Evolutionary conservation across 371 early-diverging fungal genomes (phyloP), one percentile per base, ranked within the genome.

Genomic region (Conidiobolus incongruus): DNA sequence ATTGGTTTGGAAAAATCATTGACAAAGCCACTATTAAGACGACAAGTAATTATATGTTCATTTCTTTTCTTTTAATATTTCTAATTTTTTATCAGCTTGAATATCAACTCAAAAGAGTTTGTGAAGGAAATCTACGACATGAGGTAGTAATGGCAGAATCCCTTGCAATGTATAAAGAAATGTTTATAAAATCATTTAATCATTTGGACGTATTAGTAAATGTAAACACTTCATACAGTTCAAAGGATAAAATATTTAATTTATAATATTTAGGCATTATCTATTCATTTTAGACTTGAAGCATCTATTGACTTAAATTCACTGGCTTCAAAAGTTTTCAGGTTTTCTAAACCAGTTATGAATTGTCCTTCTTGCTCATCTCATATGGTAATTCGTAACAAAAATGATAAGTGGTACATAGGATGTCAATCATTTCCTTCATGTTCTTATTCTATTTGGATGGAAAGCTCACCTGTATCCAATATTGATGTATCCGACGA

Each of bases 1-100:
- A 81, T 84, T 63, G 87, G 71, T 6, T 70, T 86, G 29, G 87
- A 78, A 38, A 60, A 70, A 28, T 89, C 75, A 54, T 61, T 87
- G 37, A 75, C 75, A 33, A 82, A 87, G 44, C 95, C 96, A 0
- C 73, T 75, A 44, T 48, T 90, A 44, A 68, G 92, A 28, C 65
- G 81, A 39, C 64, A 72, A 63, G 81, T 81, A 62, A 46, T 17
- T 23, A 1, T 41, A 47, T 55, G 13, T n/a, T 35, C n/a, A 40
- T 13, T 22, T 16, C 10, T 8, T 6, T 4, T 11, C 7, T 1
- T 3, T 26, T 1, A 15, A 54, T 2, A 19, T 26, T 22, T 17
- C 20, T 15, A 19, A 29, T 35, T 15, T 4, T 26, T 26, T 16
- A 11, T 10, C 29, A 75, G 68, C 70, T 73, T 65, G 84, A 83